phyloP scores from a whole-genome alignment of 169 alveolate genomes.

The Eimeria maxima region DNA sequence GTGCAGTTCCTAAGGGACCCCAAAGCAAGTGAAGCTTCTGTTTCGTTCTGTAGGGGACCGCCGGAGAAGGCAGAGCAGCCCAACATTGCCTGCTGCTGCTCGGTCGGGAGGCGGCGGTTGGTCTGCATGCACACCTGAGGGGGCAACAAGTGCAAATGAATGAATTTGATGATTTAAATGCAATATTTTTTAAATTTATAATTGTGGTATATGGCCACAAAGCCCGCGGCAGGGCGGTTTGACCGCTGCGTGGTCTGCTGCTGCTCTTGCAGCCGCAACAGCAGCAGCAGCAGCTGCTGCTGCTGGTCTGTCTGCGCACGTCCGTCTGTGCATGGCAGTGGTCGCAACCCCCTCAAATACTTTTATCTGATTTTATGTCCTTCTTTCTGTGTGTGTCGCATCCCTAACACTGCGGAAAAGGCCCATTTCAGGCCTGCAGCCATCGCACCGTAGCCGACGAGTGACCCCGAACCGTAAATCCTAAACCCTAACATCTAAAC shows the following conservation, averaged over 20 bases:
- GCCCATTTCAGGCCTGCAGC: constrained; percentile 8
- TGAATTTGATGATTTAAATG: neutral
- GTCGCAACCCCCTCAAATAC: neutral
- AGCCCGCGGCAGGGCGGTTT: neutral
- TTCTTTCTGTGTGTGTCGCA: constrained; percentile 15
- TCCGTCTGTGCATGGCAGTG: constrained; percentile 36
- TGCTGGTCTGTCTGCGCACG: neutral
- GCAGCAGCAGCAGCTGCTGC: neutral
- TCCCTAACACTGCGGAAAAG: neutral
- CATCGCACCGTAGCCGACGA: constrained; percentile 63
- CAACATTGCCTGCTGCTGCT: neutral
- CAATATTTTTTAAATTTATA: no score
- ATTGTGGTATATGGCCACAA: neutral
- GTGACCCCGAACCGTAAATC: neutral
- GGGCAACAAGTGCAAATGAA: neutral
- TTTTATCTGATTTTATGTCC: neutral
- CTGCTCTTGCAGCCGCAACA: constrained; percentile 30
- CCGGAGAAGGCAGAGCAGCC: no score
- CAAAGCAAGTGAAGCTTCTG: no score
- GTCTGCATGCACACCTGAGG: neutral
- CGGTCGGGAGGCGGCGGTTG: neutral
- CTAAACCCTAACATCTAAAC: constrained; percentile 16
- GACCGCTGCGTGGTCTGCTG: neutral
- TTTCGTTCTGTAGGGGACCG: no score
- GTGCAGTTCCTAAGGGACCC: no score